Percentiles rank a stretch among this genome's conserved stretches.
Conservation (phyloP, 2,329 filamentous ascomycete genomes). For the Neonectria neomacrospora region DNA sequence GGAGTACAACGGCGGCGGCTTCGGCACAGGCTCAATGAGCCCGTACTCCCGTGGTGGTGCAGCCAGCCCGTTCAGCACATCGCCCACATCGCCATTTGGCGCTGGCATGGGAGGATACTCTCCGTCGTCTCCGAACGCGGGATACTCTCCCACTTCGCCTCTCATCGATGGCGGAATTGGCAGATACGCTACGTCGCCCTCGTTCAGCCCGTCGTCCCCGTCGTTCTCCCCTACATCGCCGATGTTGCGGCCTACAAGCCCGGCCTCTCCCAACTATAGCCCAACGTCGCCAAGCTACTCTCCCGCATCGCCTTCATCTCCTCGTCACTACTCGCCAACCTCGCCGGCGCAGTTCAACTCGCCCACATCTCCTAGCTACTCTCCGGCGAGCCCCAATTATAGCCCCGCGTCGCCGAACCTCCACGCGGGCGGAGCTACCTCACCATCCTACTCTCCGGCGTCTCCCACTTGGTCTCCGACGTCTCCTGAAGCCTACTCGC, state of each 20-base stretch:
- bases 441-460: slow-evolving; percentile 74
- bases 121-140: slow-evolving; percentile 77
- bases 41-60: slow-evolving; percentile 72
- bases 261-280: slow-evolving; percentile 70
- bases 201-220: slow-evolving; percentile 71
- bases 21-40: slow-evolving; percentile 66
- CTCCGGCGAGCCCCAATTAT: slow-evolving; percentile 76
- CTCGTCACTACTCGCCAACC: slow-evolving; percentile 71
- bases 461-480: slow-evolving; percentile 84
- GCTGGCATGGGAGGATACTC: slow-evolving; percentile 72
- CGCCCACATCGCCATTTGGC: slow-evolving; percentile 72
- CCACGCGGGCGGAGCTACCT: slow-evolving; percentile 57
- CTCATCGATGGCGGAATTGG: slow-evolving; percentile 65
- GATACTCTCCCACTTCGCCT: slow-evolving; percentile 82
- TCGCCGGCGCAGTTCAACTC: slow-evolving; percentile 80
- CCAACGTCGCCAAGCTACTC: slow-evolving; percentile 74
- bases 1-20: slow-evolving; percentile 66
- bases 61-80: slow-evolving; percentile 81
- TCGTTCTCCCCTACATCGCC: slow-evolving; percentile 73
- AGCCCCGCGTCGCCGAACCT: slow-evolving; percentile 74
- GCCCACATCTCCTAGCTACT: slow-evolving; percentile 79
- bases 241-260: slow-evolving; percentile 64
- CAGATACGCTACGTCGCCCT: slow-evolving; percentile 68
- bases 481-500: slow-evolving; percentile 72
- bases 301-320: slow-evolving; percentile 68